phyloP scores from a whole-genome alignment of 106 monocot species.

The Narthecium ossifragum region DNA sequence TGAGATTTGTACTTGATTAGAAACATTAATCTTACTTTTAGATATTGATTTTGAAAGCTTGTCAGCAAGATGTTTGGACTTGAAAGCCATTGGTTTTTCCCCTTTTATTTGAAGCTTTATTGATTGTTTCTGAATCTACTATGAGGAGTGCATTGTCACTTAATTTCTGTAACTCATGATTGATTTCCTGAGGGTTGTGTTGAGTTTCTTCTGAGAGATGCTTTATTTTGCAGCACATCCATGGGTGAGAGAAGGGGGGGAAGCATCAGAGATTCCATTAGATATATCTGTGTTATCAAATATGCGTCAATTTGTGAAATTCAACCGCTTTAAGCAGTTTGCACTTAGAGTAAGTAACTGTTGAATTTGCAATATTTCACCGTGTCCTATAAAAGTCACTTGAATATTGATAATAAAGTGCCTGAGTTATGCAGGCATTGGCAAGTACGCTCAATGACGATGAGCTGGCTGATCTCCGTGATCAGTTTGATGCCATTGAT shows the following conservation, averaged over 20 bases:
- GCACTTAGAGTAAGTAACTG: conserved; percentile 67
- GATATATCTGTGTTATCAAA: conserved; percentile 87
- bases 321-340: conserved; percentile 88
- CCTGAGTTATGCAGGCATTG: conserved; percentile 54
- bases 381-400: no score
- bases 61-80: no score
- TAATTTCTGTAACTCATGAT: background rate
- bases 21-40: no score
- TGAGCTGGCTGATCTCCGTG: conserved; percentile 74
- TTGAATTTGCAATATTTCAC: background rate
- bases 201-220: background rate
- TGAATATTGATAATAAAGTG: background rate
- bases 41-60: no score
- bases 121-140: no score
- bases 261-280: conserved; percentile 82
- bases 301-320: conserved; percentile 89
- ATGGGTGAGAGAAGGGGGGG: conserved; percentile 95
- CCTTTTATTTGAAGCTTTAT: no score
- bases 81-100: no score
- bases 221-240: conserved; percentile 61
- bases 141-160: background rate
- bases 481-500: conserved; percentile 95
- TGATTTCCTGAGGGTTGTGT: background rate
- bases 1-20: no score
- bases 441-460: conserved; percentile 85